Conservation (phyloP, 2,329 filamentous ascomycete species). For the Cercospora beticola region DNA sequence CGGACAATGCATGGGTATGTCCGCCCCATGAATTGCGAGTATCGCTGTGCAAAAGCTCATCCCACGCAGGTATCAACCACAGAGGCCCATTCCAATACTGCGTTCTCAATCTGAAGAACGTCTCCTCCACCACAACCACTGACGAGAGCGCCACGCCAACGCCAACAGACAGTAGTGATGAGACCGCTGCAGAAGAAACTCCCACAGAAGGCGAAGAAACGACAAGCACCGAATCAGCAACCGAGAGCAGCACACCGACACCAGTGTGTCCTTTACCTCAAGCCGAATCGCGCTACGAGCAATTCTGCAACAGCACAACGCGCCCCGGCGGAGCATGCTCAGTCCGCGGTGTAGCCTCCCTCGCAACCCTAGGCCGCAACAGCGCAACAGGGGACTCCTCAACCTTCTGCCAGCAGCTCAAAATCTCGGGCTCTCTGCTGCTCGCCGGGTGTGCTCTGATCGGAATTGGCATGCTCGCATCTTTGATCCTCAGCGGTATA, state of each 20-base stretch:
- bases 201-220: background rate
- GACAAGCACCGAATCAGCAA: background rate
- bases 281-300: background rate
- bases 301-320: background rate
- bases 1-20: background rate
- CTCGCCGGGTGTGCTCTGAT: conserved; percentile 1
- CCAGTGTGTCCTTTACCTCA: background rate
- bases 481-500: background rate
- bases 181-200: background rate
- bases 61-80: background rate
- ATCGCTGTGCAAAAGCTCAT: background rate
- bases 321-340: background rate
- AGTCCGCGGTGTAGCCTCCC: background rate
- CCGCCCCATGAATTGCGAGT: background rate
- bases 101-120: background rate
- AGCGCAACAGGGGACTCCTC: background rate
- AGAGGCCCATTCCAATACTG: background rate
- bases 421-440: background rate
- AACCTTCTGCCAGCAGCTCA: conserved; percentile 6
- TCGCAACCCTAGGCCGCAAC: background rate
- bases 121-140: background rate
- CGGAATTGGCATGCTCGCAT: background rate
- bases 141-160: background rate
- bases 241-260: background rate
- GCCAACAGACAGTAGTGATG: background rate